Percentiles rank a stretch among this genome's conserved stretches.
Conservation (phyloP, 441 rosid genomes). For the Flueggea neowawraea region DNA sequence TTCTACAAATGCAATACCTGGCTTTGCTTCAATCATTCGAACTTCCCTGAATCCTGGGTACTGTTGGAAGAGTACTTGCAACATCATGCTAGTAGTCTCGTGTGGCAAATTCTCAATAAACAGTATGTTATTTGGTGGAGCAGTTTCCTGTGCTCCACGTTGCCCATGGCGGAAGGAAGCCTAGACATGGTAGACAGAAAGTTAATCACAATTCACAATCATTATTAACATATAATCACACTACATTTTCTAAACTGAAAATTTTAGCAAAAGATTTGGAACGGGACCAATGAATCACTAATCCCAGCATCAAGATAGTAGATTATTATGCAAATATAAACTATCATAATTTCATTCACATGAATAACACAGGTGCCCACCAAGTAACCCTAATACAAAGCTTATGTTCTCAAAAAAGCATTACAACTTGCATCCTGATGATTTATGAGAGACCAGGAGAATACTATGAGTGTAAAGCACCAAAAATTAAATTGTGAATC, state of each 20-base stretch:
- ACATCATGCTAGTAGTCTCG: conserved; percentile 83
- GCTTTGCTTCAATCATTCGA: conserved; percentile 87
- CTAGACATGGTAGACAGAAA: conserved; percentile 18
- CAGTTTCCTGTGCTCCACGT: conserved; percentile 45
- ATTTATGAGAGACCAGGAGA: too few species aligned
- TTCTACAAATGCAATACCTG: conserved; percentile 95
- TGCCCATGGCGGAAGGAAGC: conserved; percentile 47
- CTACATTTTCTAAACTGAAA: too few species aligned
- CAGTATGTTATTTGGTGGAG: conserved; percentile 78
- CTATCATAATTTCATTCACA: too few species aligned
- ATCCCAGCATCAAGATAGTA: too few species aligned
- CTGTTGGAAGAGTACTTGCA: conserved; percentile 74
- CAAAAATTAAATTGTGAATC: background rate
- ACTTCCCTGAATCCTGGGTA: conserved; percentile 94
- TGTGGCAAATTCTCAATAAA: conserved; percentile 92
- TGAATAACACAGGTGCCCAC: too few species aligned
- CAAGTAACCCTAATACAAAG: background rate
- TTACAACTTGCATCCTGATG: too few species aligned
- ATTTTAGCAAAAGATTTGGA: too few species aligned
- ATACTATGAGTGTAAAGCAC: too few species aligned
- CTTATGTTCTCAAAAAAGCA: background rate
- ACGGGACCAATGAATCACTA: too few species aligned
- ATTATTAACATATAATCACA: too few species aligned
- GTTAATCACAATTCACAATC: too few species aligned
- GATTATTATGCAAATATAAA: too few species aligned